Conservation (phyloP, 768 basidiomycete species). For the Suillus discolor region DNA sequence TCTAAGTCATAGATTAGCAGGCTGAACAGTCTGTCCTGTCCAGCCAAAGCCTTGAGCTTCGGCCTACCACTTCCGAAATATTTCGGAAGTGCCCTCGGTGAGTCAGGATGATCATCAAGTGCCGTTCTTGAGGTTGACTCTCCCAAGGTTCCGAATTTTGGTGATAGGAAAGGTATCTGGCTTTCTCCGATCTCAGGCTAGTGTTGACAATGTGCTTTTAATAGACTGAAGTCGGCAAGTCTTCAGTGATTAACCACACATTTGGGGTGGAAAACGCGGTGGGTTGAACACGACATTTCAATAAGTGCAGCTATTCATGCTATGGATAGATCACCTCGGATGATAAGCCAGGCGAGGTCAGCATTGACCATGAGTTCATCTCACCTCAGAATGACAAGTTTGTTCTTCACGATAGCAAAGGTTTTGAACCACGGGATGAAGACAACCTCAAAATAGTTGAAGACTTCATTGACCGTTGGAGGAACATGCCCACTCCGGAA, state of each 20-base stretch:
- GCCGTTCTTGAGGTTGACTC: not conserved
- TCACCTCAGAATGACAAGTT: conserved; percentile 11
- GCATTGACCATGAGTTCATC: conserved; percentile 13
- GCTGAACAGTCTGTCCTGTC: not conserved
- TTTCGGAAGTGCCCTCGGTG: not conserved
- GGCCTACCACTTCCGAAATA: not conserved
- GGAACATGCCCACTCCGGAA: not conserved
- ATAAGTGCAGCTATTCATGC: not conserved
- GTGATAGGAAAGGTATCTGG: not conserved
- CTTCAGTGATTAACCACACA: not conserved
- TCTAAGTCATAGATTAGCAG: not conserved
- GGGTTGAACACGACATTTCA: not conserved
- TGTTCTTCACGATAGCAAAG: conserved; percentile 19
- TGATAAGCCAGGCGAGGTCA: conserved; percentile 9
- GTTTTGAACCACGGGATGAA: conserved; percentile 18
- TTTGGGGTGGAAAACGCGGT: not conserved
- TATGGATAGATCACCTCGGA: not conserved
- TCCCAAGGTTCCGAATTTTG: not conserved
- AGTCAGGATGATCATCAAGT: not conserved
- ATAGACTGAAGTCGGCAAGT: not conserved
- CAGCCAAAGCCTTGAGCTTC: not conserved
- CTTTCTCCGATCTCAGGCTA: not conserved
- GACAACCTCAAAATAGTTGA: conserved; percentile 11
- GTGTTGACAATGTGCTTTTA: not conserved
- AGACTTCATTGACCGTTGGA: conserved; percentile 15